phyloP scores from a whole-genome alignment of 1,139 yeast genomes.

The Yamadazyma conglobata region DNA sequence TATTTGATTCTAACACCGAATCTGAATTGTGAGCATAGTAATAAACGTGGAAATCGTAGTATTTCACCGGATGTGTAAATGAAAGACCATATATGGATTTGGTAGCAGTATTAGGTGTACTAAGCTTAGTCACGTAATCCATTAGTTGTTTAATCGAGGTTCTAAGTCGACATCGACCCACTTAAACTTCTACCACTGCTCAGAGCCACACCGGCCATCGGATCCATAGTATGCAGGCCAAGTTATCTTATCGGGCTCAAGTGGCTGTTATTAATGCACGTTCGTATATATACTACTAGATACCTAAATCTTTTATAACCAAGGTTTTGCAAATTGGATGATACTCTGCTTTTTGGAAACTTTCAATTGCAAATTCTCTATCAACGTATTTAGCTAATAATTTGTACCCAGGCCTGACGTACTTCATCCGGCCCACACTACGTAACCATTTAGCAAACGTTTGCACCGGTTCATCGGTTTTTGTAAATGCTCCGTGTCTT shows the following conservation, averaged over 20 bases:
- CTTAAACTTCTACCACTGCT: too few species aligned
- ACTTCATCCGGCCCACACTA: slow-evolving; percentile 43
- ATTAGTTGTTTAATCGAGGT: slow-evolving; percentile 10
- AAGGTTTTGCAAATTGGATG: slow-evolving; percentile 40
- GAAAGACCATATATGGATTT: slow-evolving; percentile 21
- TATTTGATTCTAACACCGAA: slow-evolving; percentile 22
- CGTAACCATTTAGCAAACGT: slow-evolving; percentile 38
- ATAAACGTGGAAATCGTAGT: slow-evolving; percentile 35
- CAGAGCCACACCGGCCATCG: too few species aligned
- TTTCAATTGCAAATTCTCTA: slow-evolving; percentile 27
- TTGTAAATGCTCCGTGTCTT: slow-evolving; percentile 22
- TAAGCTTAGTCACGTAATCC: slow-evolving; percentile 29
- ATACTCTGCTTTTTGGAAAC: slow-evolving; percentile 26
- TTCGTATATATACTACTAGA: slow-evolving; percentile 5
- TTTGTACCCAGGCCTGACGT: slow-evolving; percentile 39
- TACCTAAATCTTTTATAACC: slow-evolving; percentile 34
- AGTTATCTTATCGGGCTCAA: too few species aligned
- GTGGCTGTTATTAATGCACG: too few species aligned
- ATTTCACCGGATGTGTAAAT: slow-evolving; percentile 26
- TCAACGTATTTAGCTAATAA: slow-evolving; percentile 26
- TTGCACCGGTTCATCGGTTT: slow-evolving; percentile 18
- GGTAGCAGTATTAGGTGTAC: slow-evolving; percentile 20
- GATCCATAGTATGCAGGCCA: background rate
- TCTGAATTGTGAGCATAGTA: slow-evolving; percentile 21
- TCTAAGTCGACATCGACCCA: too few species aligned